Conservation (phyloP, 306 rosid species). For the Datisca glomerata region DNA sequence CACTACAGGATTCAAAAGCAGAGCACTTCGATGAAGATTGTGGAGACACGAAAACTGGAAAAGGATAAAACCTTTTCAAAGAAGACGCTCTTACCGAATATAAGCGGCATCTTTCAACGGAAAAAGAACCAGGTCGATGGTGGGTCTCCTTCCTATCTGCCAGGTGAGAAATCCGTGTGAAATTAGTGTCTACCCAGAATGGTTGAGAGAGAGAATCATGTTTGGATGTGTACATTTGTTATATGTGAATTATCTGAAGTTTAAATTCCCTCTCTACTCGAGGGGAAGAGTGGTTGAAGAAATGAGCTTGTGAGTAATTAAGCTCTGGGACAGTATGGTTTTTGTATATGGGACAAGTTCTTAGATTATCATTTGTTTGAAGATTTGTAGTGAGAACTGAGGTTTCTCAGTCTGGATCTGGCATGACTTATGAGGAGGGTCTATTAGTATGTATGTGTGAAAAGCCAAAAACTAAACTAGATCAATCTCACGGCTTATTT, state of each 20-base stretch:
- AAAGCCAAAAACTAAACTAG: no score
- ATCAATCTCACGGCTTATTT: no score
- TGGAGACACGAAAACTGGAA: slow-evolving; percentile 41
- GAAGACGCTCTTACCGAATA: slow-evolving; percentile 62
- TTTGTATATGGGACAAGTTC: slow-evolving; percentile 35
- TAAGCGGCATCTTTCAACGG: slow-evolving; percentile 64
- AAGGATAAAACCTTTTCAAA: slow-evolving; percentile 56
- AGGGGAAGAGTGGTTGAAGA: background rate
- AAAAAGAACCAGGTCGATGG: slow-evolving; percentile 78
- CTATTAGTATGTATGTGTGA: no score
- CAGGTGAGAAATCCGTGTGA: slow-evolving; percentile 68
- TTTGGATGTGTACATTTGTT: slow-evolving; percentile 46
- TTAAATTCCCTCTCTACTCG: background rate
- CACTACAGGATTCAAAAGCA: slow-evolving; percentile 53
- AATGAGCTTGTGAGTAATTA: slow-evolving; percentile 29
- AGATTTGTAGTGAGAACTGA: slow-evolving; percentile 1
- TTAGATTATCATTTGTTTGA: slow-evolving; percentile 18
- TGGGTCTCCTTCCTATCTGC: slow-evolving; percentile 83
- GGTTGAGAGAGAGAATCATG: slow-evolving; percentile 28
- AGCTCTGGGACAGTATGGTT: slow-evolving; percentile 15
- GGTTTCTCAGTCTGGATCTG: slow-evolving; percentile 1
- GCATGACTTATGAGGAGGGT: no score
- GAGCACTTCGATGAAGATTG: slow-evolving; percentile 28
- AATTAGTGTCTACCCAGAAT: slow-evolving; percentile 27
- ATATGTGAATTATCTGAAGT: slow-evolving; percentile 4